Conservation (phyloP, 2,329 filamentous ascomycete genomes). For the Calonectria pteridis region DNA sequence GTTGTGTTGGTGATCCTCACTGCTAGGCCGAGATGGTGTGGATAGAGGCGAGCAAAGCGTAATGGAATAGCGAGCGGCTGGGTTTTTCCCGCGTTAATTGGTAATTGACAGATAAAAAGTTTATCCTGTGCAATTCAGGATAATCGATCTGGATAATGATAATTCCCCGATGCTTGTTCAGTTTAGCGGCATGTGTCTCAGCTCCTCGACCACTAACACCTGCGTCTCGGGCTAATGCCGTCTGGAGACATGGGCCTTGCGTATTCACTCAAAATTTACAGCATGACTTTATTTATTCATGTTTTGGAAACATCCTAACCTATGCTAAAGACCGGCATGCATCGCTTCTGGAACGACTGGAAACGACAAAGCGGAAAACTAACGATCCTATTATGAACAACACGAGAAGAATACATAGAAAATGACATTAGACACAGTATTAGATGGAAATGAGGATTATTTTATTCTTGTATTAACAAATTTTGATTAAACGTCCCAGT, state of each 20-base stretch:
- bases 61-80: background rate
- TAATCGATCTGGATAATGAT: background rate
- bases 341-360: no score
- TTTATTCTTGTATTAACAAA: background rate
- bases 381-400: background rate
- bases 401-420: background rate
- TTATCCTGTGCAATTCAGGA: background rate
- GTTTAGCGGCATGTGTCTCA: background rate
- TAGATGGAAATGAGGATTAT: background rate
- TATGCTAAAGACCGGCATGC: background rate
- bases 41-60: background rate
- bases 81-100: background rate
- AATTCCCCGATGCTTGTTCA: background rate
- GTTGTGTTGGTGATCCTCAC: background rate
- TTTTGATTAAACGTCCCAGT: background rate
- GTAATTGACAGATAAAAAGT: rapidly evolving
- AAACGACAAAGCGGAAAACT: background rate
- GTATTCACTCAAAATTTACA: background rate
- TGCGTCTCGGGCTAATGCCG: background rate
- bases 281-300: background rate
- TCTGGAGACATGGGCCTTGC: background rate
- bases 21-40: background rate
- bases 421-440: background rate
- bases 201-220: background rate
- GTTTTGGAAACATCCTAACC: background rate